Base-by-base conservation (phyloP, 1,284 basidiomycete species). In the Violaceomyces palustris region DNA sequence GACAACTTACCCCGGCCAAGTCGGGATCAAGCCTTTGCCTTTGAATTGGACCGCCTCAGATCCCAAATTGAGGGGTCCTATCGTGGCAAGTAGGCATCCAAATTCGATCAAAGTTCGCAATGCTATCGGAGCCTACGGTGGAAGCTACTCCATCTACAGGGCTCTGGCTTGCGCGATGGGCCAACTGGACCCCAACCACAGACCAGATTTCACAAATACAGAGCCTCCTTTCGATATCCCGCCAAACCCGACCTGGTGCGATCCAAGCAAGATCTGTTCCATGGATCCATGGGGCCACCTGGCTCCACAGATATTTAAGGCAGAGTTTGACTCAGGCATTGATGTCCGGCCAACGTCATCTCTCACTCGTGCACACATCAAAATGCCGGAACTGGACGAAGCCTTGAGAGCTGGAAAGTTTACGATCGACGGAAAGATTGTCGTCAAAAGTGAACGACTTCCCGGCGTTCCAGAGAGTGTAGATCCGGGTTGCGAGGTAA, bases 281-380 rank as follows among this genome's bases (percentile, higher is more conserved):
- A 86, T 97, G 73, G 93, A 97, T 72, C 92, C 92, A 0, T 96
- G 84, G 82, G 92, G 92, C 3, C 92, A 96, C 69, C 78, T 96
- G 46, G 85, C 86, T 0, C 89, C 87, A 14, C 81, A 82, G 38
- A 81, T 87, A 1, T 96, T 85, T 78, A 79, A 78, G 45, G 77
- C 58, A 27, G 55, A 67, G 40, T 66, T 76, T 39, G 73, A 75
- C 31, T 56, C 54, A 15, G 74, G 74, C 18, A 29, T 67, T 18
- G 69, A 72, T 26, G 63, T 70, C 23, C 45, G 64, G 15, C 62
- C 59, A 11, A 60, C 51, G 3, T 50, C 46, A 3, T 87, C 90
- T 2, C 82, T 93, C 44, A 96, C 92, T 10, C 85, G 83, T 63
- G 79, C 79, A 3, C 78, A 91, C 67, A 82, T 92, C 77, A 91